Evolutionary conservation across 768 basidiomycete species (phyloP), one percentile per base, ranked within the genome.

Genomic region (Russula abietina): DNA sequence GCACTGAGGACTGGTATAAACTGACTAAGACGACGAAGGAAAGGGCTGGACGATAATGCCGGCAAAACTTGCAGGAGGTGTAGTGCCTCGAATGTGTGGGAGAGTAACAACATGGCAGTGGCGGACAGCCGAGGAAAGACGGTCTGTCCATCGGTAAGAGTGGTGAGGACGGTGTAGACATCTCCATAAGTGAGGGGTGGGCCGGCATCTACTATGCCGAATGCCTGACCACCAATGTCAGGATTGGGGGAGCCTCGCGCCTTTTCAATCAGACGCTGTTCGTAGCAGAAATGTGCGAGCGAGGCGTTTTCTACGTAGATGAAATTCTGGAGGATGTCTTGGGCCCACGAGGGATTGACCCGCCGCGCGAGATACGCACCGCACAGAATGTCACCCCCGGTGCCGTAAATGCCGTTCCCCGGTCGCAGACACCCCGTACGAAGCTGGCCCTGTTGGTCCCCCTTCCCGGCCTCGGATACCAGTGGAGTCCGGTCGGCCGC

Each of bases 401-500:
- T 84, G 2, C 89, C 89, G 71, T 82, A 91, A 4, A 89, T 73
- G 0, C 86, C 88, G 63, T 90, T 90, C 0, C 89, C 88, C 3
- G 89, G 89, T n/a, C 89, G 82, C 48, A 91, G 77, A 64, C 82
- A 86, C 0, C 89, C 88, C 9, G 88, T 91, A 55, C 86, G 79
- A 50, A 91, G 70, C 11, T 17, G 50, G 36, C 6, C 49, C n/a
- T n/a, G n/a, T n/a, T n/a, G n/a, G 36, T 14, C 53, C 14, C 76
- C 66, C 79, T 62, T 30, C 28, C 28, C 28, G 28, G 28, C 2
- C 5, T n/a, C 71, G 4, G 75, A 73, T 2, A 30, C 8, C 12
- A 45, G n/a, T 22, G 67, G 61, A n/a, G 74, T 70, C 61, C 73
- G 58, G 74, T 81, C 67, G 71, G 81, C 71, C 66, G 69, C 66